These are phyloP conservation scores for Copromyces sp. DNA, from an alignment of 495 filamentous ascomycete genomes.

Conservation along the genomic window DNA sequence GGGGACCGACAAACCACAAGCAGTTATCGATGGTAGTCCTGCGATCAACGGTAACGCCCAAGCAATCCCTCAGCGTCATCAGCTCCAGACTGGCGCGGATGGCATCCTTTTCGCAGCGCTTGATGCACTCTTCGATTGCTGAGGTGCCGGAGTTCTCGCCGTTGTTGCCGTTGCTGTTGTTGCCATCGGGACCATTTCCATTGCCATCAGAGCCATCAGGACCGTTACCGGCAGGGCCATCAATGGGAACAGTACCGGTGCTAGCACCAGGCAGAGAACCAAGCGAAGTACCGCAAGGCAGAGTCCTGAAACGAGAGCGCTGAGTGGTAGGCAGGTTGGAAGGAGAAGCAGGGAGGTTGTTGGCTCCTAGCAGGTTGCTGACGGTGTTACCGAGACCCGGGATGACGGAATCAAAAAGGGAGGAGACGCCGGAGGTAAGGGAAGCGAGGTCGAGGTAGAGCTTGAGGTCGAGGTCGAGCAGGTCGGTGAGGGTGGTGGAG, in stretches of 20 bases:
- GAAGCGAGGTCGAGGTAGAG: conserved; percentile 5
- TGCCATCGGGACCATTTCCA: not conserved
- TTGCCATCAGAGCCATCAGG: not conserved
- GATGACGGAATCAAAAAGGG: not conserved
- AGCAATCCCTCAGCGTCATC: conserved; percentile 2
- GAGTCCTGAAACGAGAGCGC: not conserved
- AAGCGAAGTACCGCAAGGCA: conserved; percentile 4
- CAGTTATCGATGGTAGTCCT: conserved; percentile 4
- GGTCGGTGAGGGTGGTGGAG: not conserved
- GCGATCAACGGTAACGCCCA: conserved; percentile 4
- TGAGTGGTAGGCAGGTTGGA: not conserved
- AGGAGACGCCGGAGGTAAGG: not conserved
- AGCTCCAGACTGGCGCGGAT: not conserved
- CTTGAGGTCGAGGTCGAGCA: conserved; percentile 6
- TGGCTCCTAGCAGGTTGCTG: not conserved
- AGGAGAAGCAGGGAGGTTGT: not conserved
- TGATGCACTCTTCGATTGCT: conserved; percentile 1
- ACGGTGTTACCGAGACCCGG: not conserved
- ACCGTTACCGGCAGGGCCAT: not conserved
- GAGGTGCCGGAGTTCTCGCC: not conserved
- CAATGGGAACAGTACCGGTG: conserved; percentile 4
- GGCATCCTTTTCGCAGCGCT: conserved; percentile 2
- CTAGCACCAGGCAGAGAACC: not conserved
- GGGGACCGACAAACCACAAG: conserved; percentile 6
- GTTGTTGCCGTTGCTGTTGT: not conserved